phyloP scores from a whole-genome alignment of 1,139 yeast genomes.

The Debaryomycetaceae sp. region DNA sequence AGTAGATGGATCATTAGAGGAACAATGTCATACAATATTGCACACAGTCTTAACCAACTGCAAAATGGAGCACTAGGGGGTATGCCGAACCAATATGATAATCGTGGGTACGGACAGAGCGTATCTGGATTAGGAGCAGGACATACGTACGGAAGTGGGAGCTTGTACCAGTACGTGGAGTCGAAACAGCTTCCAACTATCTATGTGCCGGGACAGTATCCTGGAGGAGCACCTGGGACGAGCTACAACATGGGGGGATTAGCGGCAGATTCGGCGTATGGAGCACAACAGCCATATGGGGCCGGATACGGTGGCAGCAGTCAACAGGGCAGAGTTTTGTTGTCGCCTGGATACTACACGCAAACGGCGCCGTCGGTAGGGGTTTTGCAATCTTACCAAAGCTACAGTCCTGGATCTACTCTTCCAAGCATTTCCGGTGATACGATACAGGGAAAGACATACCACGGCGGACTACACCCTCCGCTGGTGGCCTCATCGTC shows the following conservation, averaged over 20 bases:
- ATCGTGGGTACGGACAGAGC: background rate
- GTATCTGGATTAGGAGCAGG: background rate
- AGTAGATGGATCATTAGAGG: background rate
- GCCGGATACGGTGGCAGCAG: background rate
- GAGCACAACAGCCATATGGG: background rate
- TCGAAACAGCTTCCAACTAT: slow-evolving; percentile 2
- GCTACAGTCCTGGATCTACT: background rate
- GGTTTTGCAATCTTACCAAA: background rate
- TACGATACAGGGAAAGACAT: background rate
- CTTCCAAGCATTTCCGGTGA: background rate
- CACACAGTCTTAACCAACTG: background rate
- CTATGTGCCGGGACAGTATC: background rate
- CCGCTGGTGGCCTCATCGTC: background rate
- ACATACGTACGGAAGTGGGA: background rate
- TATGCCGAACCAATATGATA: background rate
- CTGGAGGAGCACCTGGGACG: background rate
- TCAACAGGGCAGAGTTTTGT: background rate
- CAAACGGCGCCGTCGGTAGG: background rate
- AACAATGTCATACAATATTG: background rate
- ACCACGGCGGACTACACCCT: background rate
- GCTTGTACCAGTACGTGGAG: slow-evolving; percentile 1
- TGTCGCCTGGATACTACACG: background rate
- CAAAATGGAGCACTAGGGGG: background rate
- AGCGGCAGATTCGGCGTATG: background rate
- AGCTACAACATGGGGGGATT: background rate